Evolutionary conservation across 1,139 yeast species (phyloP).

Genomic region (Kodamaea derodonti): DNA sequence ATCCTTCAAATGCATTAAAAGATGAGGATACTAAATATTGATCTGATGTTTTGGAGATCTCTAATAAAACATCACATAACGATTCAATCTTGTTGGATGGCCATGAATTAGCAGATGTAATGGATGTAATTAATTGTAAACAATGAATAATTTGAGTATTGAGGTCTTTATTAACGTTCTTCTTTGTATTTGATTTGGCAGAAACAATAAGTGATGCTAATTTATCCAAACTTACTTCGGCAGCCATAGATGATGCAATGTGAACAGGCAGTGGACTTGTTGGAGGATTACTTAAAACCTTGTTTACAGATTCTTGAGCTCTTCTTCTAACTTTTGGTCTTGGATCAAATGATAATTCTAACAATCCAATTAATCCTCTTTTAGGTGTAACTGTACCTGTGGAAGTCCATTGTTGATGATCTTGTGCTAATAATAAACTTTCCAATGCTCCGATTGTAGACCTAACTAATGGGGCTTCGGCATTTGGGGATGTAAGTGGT

Average conservation of each 20-base stretch:
- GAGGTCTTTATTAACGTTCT: constrained; percentile 42
- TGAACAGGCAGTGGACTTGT: constrained; percentile 79
- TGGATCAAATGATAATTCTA: constrained; percentile 78
- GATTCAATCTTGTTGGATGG: constrained; percentile 66
- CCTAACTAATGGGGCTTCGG: constrained; percentile 82
- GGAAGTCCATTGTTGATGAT: constrained; percentile 65
- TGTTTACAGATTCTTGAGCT: constrained; percentile 80
- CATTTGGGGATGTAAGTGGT: constrained; percentile 61
- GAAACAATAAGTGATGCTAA: constrained; percentile 42
- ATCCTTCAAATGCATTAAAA: constrained; percentile 79
- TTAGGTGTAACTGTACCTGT: constrained; percentile 63
- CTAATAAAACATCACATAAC: constrained; percentile 72
- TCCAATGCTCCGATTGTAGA: constrained; percentile 87
- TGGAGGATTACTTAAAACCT: constrained; percentile 66
- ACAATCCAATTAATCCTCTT: constrained; percentile 76
- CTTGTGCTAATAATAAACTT: constrained; percentile 75
- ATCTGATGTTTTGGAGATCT: constrained; percentile 77
- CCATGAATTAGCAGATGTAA: constrained; percentile 78
- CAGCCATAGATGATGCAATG: constrained; percentile 67
- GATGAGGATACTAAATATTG: constrained; percentile 79
- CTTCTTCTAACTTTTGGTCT: constrained; percentile 96
- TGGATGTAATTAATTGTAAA: constrained; percentile 66
- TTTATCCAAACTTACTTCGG: constrained; percentile 61
- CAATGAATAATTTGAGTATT: constrained; percentile 67
- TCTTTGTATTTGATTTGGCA: constrained; percentile 22